Conservation (phyloP, 2,329 filamentous ascomycete species). For the Sphaerulina vaccinii region DNA sequence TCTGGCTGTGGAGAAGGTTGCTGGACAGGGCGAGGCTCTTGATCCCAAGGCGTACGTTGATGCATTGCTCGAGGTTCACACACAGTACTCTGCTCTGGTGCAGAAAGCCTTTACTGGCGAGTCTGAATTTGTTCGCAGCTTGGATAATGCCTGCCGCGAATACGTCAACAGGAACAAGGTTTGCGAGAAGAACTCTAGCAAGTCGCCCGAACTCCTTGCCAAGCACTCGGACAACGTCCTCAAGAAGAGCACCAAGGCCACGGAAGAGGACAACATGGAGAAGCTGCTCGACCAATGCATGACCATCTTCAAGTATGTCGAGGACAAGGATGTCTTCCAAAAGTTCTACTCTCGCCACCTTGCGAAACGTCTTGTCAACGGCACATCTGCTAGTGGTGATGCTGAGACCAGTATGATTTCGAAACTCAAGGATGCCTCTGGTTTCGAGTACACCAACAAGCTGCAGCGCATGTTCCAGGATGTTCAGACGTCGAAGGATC, state of each 20-base stretch:
- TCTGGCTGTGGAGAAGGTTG: slow-evolving; percentile 85
- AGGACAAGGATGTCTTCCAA: slow-evolving; percentile 99
- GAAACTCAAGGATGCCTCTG: slow-evolving; percentile 97
- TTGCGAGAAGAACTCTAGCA: slow-evolving; percentile 89
- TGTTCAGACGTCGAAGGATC: slow-evolving; percentile 97
- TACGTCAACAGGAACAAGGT: slow-evolving; percentile 98
- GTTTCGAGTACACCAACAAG: slow-evolving; percentile 99
- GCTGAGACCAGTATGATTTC: slow-evolving; percentile 99
- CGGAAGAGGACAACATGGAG: slow-evolving; percentile 92
- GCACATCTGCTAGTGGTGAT: slow-evolving; percentile 92
- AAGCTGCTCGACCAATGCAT: slow-evolving; percentile 87
- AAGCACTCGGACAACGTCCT: slow-evolving; percentile 93
- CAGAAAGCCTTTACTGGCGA: slow-evolving; percentile 92
- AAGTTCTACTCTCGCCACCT: slow-evolving; percentile 99
- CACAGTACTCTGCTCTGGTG: slow-evolving; percentile 86
- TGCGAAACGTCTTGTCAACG: slow-evolving; percentile 89
- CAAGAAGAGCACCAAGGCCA: slow-evolving; percentile 88
- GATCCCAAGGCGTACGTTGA: slow-evolving; percentile 98
- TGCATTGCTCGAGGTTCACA: slow-evolving; percentile 89
- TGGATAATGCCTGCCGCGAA: slow-evolving; percentile 95
- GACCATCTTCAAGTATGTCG: slow-evolving; percentile 99
- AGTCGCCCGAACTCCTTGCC: slow-evolving; percentile 89
- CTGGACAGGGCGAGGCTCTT: slow-evolving; percentile 80
- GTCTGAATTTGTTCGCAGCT: slow-evolving; percentile 90
- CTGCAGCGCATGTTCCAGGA: slow-evolving; percentile 99